Base-by-base conservation (phyloP, 345 rosid species). In the Pistacia atlantica region DNA sequence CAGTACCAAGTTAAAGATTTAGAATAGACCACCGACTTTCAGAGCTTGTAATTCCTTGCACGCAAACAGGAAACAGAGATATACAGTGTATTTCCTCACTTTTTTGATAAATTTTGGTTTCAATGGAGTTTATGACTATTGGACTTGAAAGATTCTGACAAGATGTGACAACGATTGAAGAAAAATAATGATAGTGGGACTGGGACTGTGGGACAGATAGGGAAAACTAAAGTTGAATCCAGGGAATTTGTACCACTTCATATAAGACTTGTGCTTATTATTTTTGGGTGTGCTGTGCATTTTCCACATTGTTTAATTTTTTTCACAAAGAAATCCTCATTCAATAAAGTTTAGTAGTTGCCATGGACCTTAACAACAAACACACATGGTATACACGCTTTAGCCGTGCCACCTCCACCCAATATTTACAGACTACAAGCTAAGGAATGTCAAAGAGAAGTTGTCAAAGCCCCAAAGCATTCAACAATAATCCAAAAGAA, bases 241-340 rank as follows among this genome's bases (percentile, higher is more conserved):
- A 7, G 9, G 9, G 31, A 45, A 66, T 20, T 45, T 4, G 20
- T 13, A 62, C 66, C 37, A 45, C 1, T 38, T 45, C 54, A 20
- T 33, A 16, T 8, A 38, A 18, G 51, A 65, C 25, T 64, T 37
- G 4, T 35, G 38, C 11, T 63, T 45, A 14, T 48, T 35, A 4
- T 33, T 55, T 2, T 55, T 4, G 63, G 60, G 5, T 38, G 5
- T 35, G 62, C 77, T 38, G 5, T 35, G 62, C 77, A 65, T 75
- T 38, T 75, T 75, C 25, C 77, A 75, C 77, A 65, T 65, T 75
- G 71, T 54, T 65, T 65, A 54, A 51, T 4, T 37, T 75, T 42
- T 55, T 49, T 17, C 67, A 46, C 4, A 16, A 3, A 45, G 11
- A 17, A 8, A 3, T 5, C 4, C 42, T 25, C 42, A 6, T 38